A percentile compares a stretch with the other conserved stretches of the same genome.
These are phyloP conservation scores for Aspergillus sp. DNA, from an alignment of 2,329 filamentous ascomycete genomes.

Conservation along the genomic window DNA sequence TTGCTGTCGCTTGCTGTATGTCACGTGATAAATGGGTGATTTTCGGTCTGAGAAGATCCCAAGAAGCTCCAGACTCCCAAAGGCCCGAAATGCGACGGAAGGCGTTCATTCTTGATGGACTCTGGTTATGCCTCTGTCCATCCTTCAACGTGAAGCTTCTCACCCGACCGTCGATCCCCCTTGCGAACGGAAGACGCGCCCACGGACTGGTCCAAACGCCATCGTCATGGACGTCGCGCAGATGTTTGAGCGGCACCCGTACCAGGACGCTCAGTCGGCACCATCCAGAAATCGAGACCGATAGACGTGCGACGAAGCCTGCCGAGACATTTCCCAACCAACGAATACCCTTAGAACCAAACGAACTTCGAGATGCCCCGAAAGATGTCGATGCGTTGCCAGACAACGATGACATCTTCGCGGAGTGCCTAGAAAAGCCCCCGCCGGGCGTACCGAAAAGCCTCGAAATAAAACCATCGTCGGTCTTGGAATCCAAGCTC, in stretches of 20 bases:
- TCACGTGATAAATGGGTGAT: slow-evolving; percentile 18
- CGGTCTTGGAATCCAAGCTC: slow-evolving; percentile 29
- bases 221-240: slow-evolving; percentile 13
- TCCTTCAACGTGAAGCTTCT: slow-evolving; percentile 27
- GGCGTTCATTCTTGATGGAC: slow-evolving; percentile 34
- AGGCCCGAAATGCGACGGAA: slow-evolving; percentile 33
- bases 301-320: neutral
- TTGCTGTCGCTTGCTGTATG: neutral
- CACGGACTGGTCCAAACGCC: slow-evolving; percentile 5
- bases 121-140: slow-evolving; percentile 44
- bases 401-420: neutral
- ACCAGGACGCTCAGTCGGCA: neutral
- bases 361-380: neutral
- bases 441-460: slow-evolving; percentile 17
- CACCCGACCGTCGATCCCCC: slow-evolving; percentile 11
- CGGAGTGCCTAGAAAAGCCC: neutral
- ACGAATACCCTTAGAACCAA: neutral
- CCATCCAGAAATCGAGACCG: neutral
- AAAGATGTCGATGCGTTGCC: neutral
- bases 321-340: neutral
- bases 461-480: slow-evolving; percentile 17
- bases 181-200: slow-evolving; percentile 11
- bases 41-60: neutral
- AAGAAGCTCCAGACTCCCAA: slow-evolving; percentile 3
- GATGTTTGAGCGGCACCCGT: slow-evolving; percentile 18